These are phyloP conservation scores for Calvatia gigantea DNA, from an alignment of 768 basidiomycete genomes.

Conservation along the genomic window DNA sequence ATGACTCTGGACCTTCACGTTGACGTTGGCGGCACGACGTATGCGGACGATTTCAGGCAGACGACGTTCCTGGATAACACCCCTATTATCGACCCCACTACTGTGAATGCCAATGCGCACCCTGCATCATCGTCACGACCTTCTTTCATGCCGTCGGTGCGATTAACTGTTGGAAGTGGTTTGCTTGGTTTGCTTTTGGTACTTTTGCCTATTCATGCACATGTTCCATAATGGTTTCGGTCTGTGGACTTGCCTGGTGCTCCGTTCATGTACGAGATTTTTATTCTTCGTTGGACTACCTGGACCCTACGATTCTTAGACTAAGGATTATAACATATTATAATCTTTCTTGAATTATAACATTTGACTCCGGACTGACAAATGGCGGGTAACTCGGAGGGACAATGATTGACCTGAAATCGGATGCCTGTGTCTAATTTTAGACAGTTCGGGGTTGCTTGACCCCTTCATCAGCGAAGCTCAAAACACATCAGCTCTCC, in stretches of 20 bases:
- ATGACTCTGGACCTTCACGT: conserved; percentile 26
- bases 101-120: conserved; percentile 17
- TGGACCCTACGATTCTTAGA: not conserved
- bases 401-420: not conserved
- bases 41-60: conserved; percentile 24
- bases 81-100: conserved; percentile 21
- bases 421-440: not conserved
- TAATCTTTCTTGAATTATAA: not conserved
- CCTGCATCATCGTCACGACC: conserved; percentile 13
- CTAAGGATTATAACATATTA: not conserved
- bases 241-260: not conserved
- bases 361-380: not conserved
- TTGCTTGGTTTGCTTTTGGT: not conserved
- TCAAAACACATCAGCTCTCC: not conserved
- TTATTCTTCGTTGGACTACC: not conserved
- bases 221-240: not conserved
- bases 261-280: not conserved
- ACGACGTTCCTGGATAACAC: conserved; percentile 27
- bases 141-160: not conserved
- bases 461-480: not conserved
- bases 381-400: not conserved
- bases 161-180: not conserved
- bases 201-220: not conserved
- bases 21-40: conserved; percentile 20
- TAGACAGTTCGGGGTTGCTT: not conserved